Evolutionary conservation across 345 rosid species (phyloP), one percentile per base, ranked within the genome.

Genomic region (Fremontodendron californicum): DNA sequence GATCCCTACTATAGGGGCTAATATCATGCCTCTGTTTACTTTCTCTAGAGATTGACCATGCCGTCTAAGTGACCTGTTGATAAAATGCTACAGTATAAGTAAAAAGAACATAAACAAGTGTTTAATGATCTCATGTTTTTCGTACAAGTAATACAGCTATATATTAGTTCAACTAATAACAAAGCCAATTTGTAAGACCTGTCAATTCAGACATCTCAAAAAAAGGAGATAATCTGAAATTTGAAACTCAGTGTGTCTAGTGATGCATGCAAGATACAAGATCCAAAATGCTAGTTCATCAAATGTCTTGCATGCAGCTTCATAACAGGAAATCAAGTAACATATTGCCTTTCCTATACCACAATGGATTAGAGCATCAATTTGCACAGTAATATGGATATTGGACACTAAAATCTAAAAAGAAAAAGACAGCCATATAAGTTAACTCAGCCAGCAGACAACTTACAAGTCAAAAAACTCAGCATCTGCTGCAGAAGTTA

Each of bases 381-480:
- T 29, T 65, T 10, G 10, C 13, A 57, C 9, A 4, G 40, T 13
- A 12, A 65, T 33, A 21, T 0, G 15, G 25, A 12, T 12, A 55
- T 43, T 18, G 23, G 43, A 35, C 16, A 25, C 6, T 0, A 21
- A 40, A 15, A n/a, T 7, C 11, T 9, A 35, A 63, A 16, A 55
- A 37, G 21, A 23, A 71, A 29, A 29, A 12, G 33, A 58, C 54
- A 13, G 55, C 39, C 13, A 15, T 25, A 63, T 29, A 29, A 63
- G n/a, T 35, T 57, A 51, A 39, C 51, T 75, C 43, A 31, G 64
- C 61, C 37, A 6, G 7, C 18, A 42, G 75, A 33, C 12, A 80
- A 83, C 97, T 92, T 85, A 94, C 97, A 93, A 78, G 80, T 93
- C 94, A 81, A 92, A 92, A 83, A 94, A 93, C 81, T 94, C 97